A percentile compares a stretch with the other conserved stretches of the same genome.
Evolutionary conservation across 1,284 basidiomycete species (phyloP).

Genomic region (Moesziomyces aphidis): DNA sequence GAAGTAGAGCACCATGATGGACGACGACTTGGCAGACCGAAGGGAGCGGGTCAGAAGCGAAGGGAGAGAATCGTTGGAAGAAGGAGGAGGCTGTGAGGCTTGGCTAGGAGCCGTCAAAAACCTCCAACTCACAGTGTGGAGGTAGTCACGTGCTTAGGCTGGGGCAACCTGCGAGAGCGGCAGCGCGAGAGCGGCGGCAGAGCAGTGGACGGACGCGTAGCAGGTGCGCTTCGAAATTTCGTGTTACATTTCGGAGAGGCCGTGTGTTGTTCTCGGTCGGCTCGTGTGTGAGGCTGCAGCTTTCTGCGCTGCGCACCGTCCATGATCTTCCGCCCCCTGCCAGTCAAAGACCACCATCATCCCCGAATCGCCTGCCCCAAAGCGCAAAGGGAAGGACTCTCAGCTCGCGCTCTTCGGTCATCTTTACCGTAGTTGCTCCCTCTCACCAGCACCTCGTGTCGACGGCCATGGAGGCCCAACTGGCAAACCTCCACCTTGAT

Average conservation of each 20-base stretch:
- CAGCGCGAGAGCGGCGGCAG: conserved; percentile 1
- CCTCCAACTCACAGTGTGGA: conserved; percentile 11
- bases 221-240: not conserved
- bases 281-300: conserved; percentile 1
- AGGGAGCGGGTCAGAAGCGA: not conserved
- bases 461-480: conserved; percentile 32
- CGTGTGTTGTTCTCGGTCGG: conserved; percentile 27
- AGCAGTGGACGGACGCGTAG: conserved; percentile 13
- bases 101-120: too few relatives aligned
- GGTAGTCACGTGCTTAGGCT: conserved; percentile 29
- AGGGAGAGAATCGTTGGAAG: conserved; percentile 3
- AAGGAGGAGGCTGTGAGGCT: too few relatives aligned
- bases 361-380: not conserved
- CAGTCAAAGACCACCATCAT: not conserved
- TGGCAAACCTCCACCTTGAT: conserved; percentile 43
- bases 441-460: not conserved
- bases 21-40: not conserved
- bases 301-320: not conserved
- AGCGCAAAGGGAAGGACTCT: not conserved
- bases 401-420: not conserved
- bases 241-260: conserved; percentile 12
- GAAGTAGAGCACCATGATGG: conserved; percentile 73
- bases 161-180: not conserved
- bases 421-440: not conserved
- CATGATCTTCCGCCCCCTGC: not conserved